Evolutionary conservation across 768 basidiomycete species (phyloP), one percentile per base, ranked within the genome.

Genomic region (Psilocybe azurescens): DNA sequence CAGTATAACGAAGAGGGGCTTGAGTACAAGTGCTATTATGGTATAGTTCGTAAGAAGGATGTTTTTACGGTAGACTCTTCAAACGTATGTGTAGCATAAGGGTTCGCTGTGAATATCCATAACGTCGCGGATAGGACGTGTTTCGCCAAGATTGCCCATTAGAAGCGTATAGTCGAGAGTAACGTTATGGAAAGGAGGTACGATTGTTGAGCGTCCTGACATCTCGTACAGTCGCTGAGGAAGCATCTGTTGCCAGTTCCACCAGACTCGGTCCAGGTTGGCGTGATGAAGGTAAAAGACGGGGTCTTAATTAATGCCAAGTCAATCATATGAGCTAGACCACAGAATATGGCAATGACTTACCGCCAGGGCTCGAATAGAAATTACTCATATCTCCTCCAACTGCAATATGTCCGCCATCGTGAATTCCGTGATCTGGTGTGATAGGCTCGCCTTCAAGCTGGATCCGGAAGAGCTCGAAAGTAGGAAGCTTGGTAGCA

Each of bases 261-360:
- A 77, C 78, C 78, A 80, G 3, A 79, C 68, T 16, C 77, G 72
- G 47, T 79, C 78, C 13, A 81, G 67, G 58, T 78, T 78, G 4
- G 73, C 71, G 59, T 81, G 78, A 63, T 79, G 78, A n/a, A 58
- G 56, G 56, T 58, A 58, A 36, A 58, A 58, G 10, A 58, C 20
- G 36, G 56, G 56, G 36, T 58, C 56, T 58, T 13, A 6, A 11
- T 10, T 11, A 51, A 16, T 5, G 30, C 28, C 24, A 16, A 38
- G 39, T 28, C 5, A 28, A 46, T 20, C 3, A 47, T 18, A 8
- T 39, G 9, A n/a, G 24, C 5, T 4, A 8, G 41, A 20, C 20
- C 20, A 20, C 20, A 20, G 20, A 20, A 20, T 20, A 20, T 20
- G 20, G 20, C 20, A 1, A 20, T 20, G 20, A 20, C 74, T 62